These are phyloP conservation scores for Starmerella sirachaensis DNA, from an alignment of 805 yeast genomes.

Conservation along the genomic window DNA sequence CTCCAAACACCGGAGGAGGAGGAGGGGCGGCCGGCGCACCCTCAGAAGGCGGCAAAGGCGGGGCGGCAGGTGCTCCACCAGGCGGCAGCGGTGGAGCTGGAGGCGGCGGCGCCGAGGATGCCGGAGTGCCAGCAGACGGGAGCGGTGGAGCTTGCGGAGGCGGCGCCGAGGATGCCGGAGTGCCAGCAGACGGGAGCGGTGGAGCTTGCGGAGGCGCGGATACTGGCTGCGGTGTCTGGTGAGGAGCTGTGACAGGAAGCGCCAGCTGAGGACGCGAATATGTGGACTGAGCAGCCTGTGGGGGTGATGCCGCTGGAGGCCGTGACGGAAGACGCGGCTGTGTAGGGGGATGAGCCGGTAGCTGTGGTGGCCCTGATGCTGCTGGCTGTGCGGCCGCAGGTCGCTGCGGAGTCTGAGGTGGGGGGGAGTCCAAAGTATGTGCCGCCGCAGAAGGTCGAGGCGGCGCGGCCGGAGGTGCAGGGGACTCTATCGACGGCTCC, in stretches of 20 bases:
- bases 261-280: slow-evolving; percentile 22
- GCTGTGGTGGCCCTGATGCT: background rate
- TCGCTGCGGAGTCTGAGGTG: slow-evolving; percentile 18
- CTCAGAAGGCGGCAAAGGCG: slow-evolving; percentile 22
- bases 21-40: slow-evolving; percentile 7
- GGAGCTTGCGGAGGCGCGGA: no score
- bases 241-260: background rate
- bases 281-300: slow-evolving; percentile 8
- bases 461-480: slow-evolving; percentile 13
- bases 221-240: no score
- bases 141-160: slow-evolving; percentile 6
- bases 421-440: slow-evolving; percentile 13
- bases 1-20: slow-evolving; percentile 26
- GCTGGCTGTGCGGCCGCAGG: slow-evolving; percentile 11
- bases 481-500: no score
- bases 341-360: slow-evolving; percentile 1
- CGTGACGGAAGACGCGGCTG: slow-evolving; percentile 9
- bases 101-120: slow-evolving; percentile 19
- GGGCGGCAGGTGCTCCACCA: slow-evolving; percentile 29
- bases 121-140: slow-evolving; percentile 22
- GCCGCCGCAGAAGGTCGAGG: slow-evolving; percentile 15
- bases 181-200: slow-evolving; percentile 5
- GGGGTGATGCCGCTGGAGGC: slow-evolving; percentile 1
- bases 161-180: slow-evolving; percentile 4
- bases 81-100: slow-evolving; percentile 30